Percentiles rank a stretch among this genome's conserved stretches.
phyloP scores from a whole-genome alignment of 2,329 filamentous ascomycete species.

The Dothistroma septosporum region DNA sequence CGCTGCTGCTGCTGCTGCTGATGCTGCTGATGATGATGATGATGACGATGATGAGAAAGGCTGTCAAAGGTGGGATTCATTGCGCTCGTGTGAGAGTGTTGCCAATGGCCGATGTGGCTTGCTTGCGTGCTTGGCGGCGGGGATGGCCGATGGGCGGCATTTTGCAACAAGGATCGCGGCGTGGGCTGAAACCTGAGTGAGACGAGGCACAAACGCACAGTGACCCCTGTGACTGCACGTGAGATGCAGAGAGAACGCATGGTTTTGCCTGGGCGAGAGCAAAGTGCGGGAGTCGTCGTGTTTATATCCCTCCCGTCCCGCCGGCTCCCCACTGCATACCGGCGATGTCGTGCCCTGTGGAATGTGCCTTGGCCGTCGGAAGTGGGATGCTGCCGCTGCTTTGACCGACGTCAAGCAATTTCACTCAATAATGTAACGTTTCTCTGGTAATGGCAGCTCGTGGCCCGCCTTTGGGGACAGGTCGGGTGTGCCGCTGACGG shows the following conservation, averaged over 20 bases:
- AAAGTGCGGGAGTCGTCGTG: not conserved
- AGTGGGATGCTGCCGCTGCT: not conserved
- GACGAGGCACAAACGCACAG: not conserved
- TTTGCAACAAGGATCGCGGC: not conserved
- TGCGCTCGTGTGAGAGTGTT: not conserved
- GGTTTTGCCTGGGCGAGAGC: not conserved
- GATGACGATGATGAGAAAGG: no score
- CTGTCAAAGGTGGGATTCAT: no score
- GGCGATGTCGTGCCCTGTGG: not conserved
- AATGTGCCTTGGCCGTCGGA: not conserved
- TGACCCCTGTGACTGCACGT: no score
- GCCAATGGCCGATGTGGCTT: not conserved
- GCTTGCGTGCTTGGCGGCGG: no score
- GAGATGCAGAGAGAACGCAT: not conserved
- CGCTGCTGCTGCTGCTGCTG: not conserved
- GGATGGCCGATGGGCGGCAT: no score
- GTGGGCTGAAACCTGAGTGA: not conserved
- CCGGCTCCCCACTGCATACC: not conserved
- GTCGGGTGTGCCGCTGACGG: no score
- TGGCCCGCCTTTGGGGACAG: not conserved
- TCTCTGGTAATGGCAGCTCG: not conserved
- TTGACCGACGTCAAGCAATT: not conserved
- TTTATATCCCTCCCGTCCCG: not conserved
- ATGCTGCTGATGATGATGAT: no score
- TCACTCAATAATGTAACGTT: not conserved